Evolutionary conservation across 2,329 filamentous ascomycete genomes (phyloP).

Genomic region (Polytolypa hystricis): DNA sequence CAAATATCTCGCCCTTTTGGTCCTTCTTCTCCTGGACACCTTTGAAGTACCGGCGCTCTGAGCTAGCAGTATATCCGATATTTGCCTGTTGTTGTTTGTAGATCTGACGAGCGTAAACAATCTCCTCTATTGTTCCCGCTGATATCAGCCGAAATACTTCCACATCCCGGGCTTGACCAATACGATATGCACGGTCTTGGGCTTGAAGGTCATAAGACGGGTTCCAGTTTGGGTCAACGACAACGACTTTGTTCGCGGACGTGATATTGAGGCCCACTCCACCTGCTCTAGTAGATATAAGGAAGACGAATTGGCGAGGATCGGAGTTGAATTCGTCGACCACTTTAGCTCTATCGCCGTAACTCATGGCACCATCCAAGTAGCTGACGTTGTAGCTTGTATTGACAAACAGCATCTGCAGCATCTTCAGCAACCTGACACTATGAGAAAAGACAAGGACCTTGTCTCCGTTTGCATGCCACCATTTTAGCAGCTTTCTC

Average conservation of each 20-base stretch:
- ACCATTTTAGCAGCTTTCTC: constrained; percentile 75
- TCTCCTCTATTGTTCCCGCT: constrained; percentile 88
- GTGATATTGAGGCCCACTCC: constrained; percentile 95
- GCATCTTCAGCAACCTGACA: constrained; percentile 70
- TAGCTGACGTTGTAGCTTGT: constrained; percentile 89
- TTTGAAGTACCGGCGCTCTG: constrained; percentile 87
- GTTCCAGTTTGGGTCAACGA: constrained; percentile 97
- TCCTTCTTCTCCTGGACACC: constrained; percentile 76
- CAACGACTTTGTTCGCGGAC: constrained; percentile 93
- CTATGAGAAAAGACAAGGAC: constrained; percentile 93
- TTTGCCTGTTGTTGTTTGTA: constrained; percentile 99
- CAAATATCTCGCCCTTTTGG: constrained; percentile 89
- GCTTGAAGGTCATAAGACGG: constrained; percentile 89
- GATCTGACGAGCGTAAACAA: constrained; percentile 91
- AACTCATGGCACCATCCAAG: constrained; percentile 71
- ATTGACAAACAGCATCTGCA: constrained; percentile 74
- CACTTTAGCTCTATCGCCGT: constrained; percentile 67
- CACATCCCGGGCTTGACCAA: constrained; percentile 84
- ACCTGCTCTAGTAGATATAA: constrained; percentile 88
- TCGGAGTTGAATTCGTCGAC: constrained; percentile 91
- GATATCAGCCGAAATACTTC: constrained; percentile 90
- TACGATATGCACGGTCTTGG: constrained; percentile 90
- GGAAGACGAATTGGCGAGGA: constrained; percentile 78
- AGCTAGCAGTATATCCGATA: constrained; percentile 87
- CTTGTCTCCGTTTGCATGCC: constrained; percentile 84